Evolutionary conservation across 2,329 filamentous ascomycete genomes (phyloP).

Genomic region (Graphiopsis chlorocephala): DNA sequence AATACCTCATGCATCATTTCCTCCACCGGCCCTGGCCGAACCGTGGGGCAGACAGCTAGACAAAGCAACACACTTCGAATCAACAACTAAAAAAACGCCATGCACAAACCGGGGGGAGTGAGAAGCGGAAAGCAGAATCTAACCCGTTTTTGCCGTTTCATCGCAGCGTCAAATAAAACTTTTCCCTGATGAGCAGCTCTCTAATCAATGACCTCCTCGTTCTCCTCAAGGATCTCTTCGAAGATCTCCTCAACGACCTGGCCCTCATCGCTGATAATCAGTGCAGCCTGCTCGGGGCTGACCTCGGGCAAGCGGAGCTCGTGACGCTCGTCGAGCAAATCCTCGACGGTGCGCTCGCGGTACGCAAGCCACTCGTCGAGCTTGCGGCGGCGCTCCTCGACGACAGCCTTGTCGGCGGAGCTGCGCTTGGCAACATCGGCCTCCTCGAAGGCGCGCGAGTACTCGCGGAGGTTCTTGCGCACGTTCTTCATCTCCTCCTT

Average conservation of each 20-base stretch:
- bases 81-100: background rate
- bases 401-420: conserved; percentile 88
- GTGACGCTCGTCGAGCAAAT: conserved; percentile 69
- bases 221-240: conserved; percentile 86
- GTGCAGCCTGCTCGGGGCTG: conserved; percentile 60
- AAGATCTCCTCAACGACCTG: conserved; percentile 70
- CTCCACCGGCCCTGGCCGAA: background rate
- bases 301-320: conserved; percentile 65
- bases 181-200: background rate
- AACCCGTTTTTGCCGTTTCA: background rate
- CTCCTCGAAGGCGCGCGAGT: conserved; percentile 91
- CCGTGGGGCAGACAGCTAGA: background rate
- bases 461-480: conserved; percentile 97
- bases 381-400: conserved; percentile 77
- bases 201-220: conserved; percentile 67
- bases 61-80: no score
- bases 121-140: background rate
- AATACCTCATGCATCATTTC: background rate
- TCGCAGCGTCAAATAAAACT: background rate
- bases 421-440: conserved; percentile 91
- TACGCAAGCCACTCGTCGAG: conserved; percentile 88
- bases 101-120: background rate
- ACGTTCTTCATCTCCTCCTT: conserved; percentile 98
- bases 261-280: conserved; percentile 50
- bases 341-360: conserved; percentile 69